Conservation (phyloP, 176 grass and related monocot genomes). For the Canna indica region DNA sequence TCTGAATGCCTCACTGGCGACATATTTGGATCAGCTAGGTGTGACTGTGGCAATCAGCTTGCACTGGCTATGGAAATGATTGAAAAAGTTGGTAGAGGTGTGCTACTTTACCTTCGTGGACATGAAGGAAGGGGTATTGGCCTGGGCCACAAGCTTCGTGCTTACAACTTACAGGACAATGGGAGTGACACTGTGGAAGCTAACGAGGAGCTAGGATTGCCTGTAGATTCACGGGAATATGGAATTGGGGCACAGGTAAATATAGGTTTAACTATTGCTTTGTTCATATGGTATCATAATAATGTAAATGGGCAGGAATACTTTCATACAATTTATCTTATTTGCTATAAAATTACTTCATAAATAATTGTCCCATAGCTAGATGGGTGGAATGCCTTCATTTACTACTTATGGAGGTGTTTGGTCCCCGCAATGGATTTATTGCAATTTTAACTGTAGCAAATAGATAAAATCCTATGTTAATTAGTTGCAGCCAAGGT, state of each 20-base stretch:
- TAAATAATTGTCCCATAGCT: not conserved
- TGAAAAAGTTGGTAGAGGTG: conserved; percentile 76
- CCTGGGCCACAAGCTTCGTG: conserved; percentile 88
- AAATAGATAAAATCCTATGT: too few species aligned
- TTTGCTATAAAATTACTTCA: not conserved
- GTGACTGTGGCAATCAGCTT: conserved; percentile 86
- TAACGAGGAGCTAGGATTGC: conserved; percentile 85
- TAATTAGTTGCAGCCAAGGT: too few species aligned
- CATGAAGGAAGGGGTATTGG: conserved; percentile 97
- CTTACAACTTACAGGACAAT: conserved; percentile 88
- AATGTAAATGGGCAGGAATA: not conserved
- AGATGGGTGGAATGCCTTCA: too few species aligned
- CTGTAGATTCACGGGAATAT: conserved; percentile 79
- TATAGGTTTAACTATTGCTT: not conserved
- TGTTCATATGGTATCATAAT: not conserved
- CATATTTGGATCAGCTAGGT: conserved; percentile 90
- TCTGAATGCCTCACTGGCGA: conserved; percentile 94
- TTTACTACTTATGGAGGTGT: too few species aligned
- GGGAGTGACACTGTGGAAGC: conserved; percentile 91
- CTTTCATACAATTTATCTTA: too few species aligned
- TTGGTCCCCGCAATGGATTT: too few species aligned
- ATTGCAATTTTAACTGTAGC: too few species aligned
- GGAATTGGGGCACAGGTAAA: conserved; percentile 91
- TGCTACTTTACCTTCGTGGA: conserved; percentile 84
- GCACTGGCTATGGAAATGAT: conserved; percentile 80